Base-by-base conservation (phyloP, 2,329 filamentous ascomycete species). In the Elsinoe necatrix region DNA sequence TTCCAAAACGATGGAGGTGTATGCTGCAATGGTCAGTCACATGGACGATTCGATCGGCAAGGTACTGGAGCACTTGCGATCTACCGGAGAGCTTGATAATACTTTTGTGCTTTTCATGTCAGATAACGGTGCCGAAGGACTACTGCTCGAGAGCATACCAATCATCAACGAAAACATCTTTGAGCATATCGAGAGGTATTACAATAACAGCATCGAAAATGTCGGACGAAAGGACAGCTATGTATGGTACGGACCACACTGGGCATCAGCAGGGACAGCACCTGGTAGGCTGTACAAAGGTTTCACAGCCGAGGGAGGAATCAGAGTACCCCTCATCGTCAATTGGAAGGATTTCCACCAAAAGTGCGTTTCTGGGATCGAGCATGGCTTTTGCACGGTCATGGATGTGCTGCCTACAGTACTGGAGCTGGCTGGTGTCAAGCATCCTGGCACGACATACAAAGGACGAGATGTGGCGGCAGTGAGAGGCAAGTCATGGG, bases 101-200 rank as follows among this genome's bases (percentile, higher is more conserved):
- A 71, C 69, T 1, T 63, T 71, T 48, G 61, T 71, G n/a, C 52
- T 70, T 7, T 71, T 72, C 62, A 71, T 71, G 68, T 68, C 65
- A 34, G 69, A 71, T 58, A 71, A 72, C 37, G 69, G 69, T 4
- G 69, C 69, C 25, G 69, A 72, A 57, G 69, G 69, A 2, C 57
- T 66, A 14, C 61, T 67, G 54, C 61, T 65, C 39, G 69, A 69
- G 56, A 61, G 61, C 11, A 18, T 59, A 6, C 61, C 70, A 2
- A 64, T 71, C 2, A 67, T 71, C 59, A 62, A 62, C 18, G 65
- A 55, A 27, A 64, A 65, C 20, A 68, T 69, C 50, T 60, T 61
- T 54, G 59, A 61, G 20, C 62, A 65, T 23, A 69, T 71, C 34
- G 63, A 67, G 34, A 63, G 68, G 48, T 70, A 71, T 57, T 71